Base-by-base conservation (phyloP, 2,329 filamentous ascomycete genomes). In the Fusarium lateritium region DNA sequence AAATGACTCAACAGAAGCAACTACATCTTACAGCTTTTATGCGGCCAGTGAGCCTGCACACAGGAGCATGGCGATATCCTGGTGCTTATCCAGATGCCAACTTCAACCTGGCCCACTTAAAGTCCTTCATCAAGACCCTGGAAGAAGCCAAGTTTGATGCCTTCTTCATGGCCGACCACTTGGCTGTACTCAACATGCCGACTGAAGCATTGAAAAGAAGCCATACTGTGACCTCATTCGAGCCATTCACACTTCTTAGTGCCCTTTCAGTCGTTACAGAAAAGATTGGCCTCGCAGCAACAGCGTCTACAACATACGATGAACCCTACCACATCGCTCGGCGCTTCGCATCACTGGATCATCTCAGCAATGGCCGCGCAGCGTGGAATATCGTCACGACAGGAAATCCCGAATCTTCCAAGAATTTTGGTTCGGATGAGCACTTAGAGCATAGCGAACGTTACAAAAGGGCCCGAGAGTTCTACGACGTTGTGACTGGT, bases 11-110 rank as follows among this genome's bases (percentile, higher is more conserved):
- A 31, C 46, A 55, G 13, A 81, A 79, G 40, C 71, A 83, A 63
- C 76, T 87, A 7, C 85, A 88, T 65, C 80, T 89, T 6, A 88
- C 86, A 4, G 86, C 86, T 1, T 88, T 88, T 62, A 88, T 89
- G 85, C 83, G 86, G 19, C 86, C 86, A 2, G 84, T 88, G 3
- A 84, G 81, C 45, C 76, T 88, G 11, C 85, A 88, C 65, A 86
- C 84, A 3, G 84, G 86, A 33, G 85, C 85, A 66, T 88, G 86
- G 85, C 80, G 86, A 7, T 88, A 87, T 65, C 85, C 85, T 0
- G 84, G 83, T 5, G 77, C 85, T 1, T 85, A 84, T 56, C 79
- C 86, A 1, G 86, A 88, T 56, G 86, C 86, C 54, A 88, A 88
- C 76, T 88, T 88, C 81, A 87, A 87, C 66, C 80, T 88, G 15